These are phyloP conservation scores for Meyerozyma sp. DNA, from an alignment of 1,139 yeast genomes.

Conservation along the genomic window DNA sequence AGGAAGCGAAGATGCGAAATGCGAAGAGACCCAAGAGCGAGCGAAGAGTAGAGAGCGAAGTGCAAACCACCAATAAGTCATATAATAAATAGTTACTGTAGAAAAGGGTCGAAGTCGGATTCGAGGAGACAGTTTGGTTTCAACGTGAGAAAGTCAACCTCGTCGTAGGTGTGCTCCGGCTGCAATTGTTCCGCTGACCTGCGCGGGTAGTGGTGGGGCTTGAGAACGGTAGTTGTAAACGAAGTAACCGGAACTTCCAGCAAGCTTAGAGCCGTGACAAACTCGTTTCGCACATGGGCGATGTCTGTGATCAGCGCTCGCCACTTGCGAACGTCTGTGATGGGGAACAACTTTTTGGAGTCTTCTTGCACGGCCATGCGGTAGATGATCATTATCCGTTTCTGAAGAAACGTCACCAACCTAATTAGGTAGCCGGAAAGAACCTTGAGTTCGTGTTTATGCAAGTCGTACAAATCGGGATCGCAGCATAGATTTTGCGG, in stretches of 20 bases:
- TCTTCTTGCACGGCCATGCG: conserved; percentile 24
- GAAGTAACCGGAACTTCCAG: conserved; percentile 22
- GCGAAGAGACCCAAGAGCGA: no score
- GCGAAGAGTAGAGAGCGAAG: no score
- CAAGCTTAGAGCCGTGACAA: conserved; percentile 20
- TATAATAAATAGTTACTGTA: neutral
- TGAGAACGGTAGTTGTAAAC: conserved; percentile 23
- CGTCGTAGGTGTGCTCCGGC: neutral
- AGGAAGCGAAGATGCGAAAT: neutral
- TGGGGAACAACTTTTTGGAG: conserved; percentile 22
- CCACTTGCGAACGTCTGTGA: conserved; percentile 28
- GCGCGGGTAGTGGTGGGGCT: conserved; percentile 25
- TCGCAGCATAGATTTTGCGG: conserved; percentile 12
- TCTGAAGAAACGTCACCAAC: conserved; percentile 24
- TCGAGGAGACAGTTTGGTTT: neutral
- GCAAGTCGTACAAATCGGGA: conserved; percentile 13
- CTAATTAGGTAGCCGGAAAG: conserved; percentile 31
- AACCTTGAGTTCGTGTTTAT: conserved; percentile 17
- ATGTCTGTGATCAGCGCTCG: conserved; percentile 23
- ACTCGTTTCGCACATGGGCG: conserved; percentile 19
- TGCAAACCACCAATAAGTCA: neutral
- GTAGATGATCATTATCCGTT: conserved; percentile 21
- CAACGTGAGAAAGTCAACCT: neutral
- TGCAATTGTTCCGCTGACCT: neutral
- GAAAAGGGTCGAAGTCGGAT: neutral